Conservation (phyloP, 164 flowering plant species). For the Warburgia ugandensis region DNA sequence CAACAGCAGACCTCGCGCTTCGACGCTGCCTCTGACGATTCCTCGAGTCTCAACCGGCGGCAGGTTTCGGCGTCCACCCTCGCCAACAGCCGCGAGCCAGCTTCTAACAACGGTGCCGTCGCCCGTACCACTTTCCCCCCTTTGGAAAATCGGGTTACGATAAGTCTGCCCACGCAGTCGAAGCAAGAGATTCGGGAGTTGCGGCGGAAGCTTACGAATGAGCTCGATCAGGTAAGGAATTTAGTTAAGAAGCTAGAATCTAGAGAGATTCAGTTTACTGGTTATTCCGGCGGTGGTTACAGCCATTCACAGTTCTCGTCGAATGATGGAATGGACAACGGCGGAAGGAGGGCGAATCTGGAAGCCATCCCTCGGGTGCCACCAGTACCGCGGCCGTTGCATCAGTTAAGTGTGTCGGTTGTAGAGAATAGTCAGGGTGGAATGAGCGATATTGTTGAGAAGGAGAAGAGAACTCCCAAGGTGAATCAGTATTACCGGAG, state of each 20-base stretch:
- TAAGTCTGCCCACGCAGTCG: conserved; percentile 36
- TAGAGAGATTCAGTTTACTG: conserved; percentile 24
- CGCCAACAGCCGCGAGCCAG: conserved; percentile 9
- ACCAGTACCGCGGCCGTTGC: conserved; percentile 29
- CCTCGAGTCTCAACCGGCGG: conserved; percentile 32
- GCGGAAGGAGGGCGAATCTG: conserved; percentile 28
- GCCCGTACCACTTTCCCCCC: too few species aligned
- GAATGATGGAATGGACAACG: conserved; percentile 25
- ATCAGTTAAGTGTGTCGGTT: conserved; percentile 48
- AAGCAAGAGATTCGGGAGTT: conserved; percentile 59
- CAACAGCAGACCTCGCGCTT: conserved; percentile 19
- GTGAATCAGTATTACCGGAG: conserved; percentile 70
- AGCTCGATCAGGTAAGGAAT: conserved; percentile 57
- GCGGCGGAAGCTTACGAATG: conserved; percentile 49
- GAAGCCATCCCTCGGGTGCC: conserved; percentile 34
- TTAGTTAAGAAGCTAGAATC: conserved; percentile 62
- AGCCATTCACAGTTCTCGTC: conserved; percentile 22
- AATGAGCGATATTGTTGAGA: conserved; percentile 42
- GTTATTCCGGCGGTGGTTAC: conserved; percentile 21
- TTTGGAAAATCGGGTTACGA: conserved; percentile 36
- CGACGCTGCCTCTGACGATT: conserved; percentile 42
- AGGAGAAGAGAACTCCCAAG: conserved; percentile 85
- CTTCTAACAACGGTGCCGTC: conserved; percentile 18
- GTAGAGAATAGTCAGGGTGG: conserved; percentile 42
- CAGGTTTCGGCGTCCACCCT: too few species aligned